Evolutionary conservation across 805 yeast species (phyloP), one percentile per base, ranked within the genome.

Genomic region (Metschnikowia baotianmanensis): DNA sequence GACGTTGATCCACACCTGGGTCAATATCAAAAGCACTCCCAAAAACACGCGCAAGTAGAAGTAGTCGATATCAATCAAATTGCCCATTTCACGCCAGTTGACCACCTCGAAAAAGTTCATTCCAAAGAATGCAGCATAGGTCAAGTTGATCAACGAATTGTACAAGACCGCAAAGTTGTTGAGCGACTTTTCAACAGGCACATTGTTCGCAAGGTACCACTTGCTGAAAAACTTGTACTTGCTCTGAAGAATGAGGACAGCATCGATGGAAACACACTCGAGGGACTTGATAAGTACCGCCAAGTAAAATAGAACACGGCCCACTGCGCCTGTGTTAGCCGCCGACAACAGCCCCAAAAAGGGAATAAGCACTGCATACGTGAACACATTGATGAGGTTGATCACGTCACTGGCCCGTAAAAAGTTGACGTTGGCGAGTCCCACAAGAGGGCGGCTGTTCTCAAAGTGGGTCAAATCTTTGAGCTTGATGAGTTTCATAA

Each of bases 131-230:
- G 79, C 67, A 5, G 72, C 58, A 52, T 83, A 82, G 1, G 86
- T 76, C 56, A 81, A 62, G 34, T 80, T 68, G 29, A 64, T 65
- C 48, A 69, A 56, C 0, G 70, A 55, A 68, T 48, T 80, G 62
- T 83, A 85, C 33, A 83, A 59, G 9, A 78, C 73, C 44, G 85
- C 83, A 86, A 90, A 86, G 51, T 82, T 83, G 48, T 79, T 75
- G 55, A 78, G 80, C 1, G 91, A 83, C 31, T 80, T 76, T 40
- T 77, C 72, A 31, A 78, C 77, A 13, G 84, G 77, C 31, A 78
- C 66, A 17, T 86, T 87, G 57, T 77, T 77, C 50, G 82, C 74
- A 47, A 86, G 67, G 54, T 76, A 80, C 53, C 80, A 63, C 51
- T 72, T 77, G 4, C 91, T 84, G 69, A 84, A 82, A 42, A 75